Base-by-base conservation (phyloP, 2,329 filamentous ascomycete species). In the Alternaria panax region DNA sequence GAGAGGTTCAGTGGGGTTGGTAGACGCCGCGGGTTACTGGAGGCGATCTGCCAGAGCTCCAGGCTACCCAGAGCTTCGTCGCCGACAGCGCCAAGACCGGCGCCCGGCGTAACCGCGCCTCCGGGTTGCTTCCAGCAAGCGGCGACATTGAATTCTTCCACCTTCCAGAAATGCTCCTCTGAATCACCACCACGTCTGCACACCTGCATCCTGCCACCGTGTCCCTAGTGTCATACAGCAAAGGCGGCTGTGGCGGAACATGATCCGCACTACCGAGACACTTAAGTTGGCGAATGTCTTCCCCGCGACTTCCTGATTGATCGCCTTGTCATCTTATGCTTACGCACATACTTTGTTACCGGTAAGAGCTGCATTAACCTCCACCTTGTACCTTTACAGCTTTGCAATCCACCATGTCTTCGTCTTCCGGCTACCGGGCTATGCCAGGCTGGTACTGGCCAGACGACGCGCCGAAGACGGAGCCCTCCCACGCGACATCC, bases 391-490 rank as follows among this genome's bases (percentile, higher is more conserved):
- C n/a, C 22, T 34, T 57, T 46, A 30, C 28, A 48, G 43, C 25
- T 34, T 53, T 20, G 20, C 50, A 40, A 34, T 36, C 22, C 46
- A 57, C 20, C 28, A 83, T 83, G 81, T 75, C 80, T 55, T 76
- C 79, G 41, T 78, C 80, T 16, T 75, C 75, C 20, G 76, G 73
- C 48, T 80, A 69, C 67, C 75, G 77, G 65, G 67, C 67, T 52
- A 75, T 70, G 70, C 80, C 77, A 25, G 78, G 76, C 61, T 84
- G 82, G 82, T 75, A 78, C 46, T 84, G 82, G 77, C 81, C 81
- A 41, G 76, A 82, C 28, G 80, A 82, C 58, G 59, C 80, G 36
- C 80, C 80, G 12, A 79, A 77, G 57, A 66, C 71, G 22, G 67
- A 70, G 34, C 48, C 70, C 16, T 25, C 62, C 40, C 59, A 57